phyloP scores from a whole-genome alignment of 495 filamentous ascomycete species.

The Viridothelium virens region DNA sequence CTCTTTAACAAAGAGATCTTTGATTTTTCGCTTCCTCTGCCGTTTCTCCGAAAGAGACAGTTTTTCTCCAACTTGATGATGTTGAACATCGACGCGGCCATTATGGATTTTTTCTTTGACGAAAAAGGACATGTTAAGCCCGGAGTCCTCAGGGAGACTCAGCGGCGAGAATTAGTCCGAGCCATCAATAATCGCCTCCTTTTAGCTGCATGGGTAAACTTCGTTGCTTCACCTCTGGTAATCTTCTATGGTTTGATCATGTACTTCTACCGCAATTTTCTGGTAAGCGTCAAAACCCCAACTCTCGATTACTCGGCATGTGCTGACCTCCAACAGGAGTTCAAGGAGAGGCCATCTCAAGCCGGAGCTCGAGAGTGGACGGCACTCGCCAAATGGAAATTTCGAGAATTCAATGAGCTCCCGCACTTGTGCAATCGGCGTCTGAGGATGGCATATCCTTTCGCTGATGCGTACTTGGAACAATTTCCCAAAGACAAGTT shows the following conservation, averaged over 20 bases:
- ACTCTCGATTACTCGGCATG: background rate
- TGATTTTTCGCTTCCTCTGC: constrained; percentile 75
- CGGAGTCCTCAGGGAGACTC: constrained; percentile 71
- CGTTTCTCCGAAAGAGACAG: constrained; percentile 69
- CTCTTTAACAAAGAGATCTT: constrained; percentile 93
- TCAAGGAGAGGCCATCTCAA: constrained; percentile 81
- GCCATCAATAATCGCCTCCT: constrained; percentile 66
- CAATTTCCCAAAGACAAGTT: constrained; percentile 96
- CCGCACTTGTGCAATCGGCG: constrained; percentile 84
- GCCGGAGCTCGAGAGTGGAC: constrained; percentile 82
- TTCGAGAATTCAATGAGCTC: constrained; percentile 96
- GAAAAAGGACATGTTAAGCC: constrained; percentile 74
- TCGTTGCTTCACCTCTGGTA: constrained; percentile 75
- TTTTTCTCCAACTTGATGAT: constrained; percentile 74
- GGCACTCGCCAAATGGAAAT: constrained; percentile 93
- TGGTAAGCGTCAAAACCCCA: constrained; percentile 43
- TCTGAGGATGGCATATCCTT: constrained; percentile 89
- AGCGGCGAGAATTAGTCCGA: constrained; percentile 69
- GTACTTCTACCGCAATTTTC: constrained; percentile 89
- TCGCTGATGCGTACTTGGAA: constrained; percentile 82
- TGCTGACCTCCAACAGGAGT: constrained; percentile 52
- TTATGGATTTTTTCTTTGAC: constrained; percentile 92
- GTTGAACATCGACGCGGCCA: constrained; percentile 80
- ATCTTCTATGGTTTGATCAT: constrained; percentile 73
- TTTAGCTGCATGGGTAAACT: constrained; percentile 76